Percentiles rank a stretch among this genome's conserved stretches.
Conservation (phyloP, 2,329 filamentous ascomycete species). For the Aplosporella prunicola region DNA sequence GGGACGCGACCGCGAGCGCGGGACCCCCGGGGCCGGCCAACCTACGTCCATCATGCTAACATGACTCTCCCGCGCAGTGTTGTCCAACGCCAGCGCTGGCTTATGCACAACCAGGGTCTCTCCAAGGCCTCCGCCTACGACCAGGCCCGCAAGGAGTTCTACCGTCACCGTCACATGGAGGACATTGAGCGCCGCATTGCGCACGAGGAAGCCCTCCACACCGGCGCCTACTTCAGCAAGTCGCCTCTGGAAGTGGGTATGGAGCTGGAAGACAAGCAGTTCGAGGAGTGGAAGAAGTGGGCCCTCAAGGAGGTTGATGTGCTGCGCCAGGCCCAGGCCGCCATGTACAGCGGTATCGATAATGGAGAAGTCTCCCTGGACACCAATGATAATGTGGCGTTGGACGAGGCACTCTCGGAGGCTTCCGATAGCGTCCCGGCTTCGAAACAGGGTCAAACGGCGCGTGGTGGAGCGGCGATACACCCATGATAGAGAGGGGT, state of each 20-base stretch:
- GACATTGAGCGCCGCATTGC: slow-evolving; percentile 77
- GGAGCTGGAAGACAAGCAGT: slow-evolving; percentile 69
- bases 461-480: slow-evolving; percentile 27
- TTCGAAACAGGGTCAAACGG: slow-evolving; percentile 25
- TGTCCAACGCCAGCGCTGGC: slow-evolving; percentile 80
- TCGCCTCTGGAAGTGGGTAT: slow-evolving; percentile 65
- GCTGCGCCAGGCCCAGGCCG: slow-evolving; percentile 38
- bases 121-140: slow-evolving; percentile 70
- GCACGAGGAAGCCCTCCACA: slow-evolving; percentile 74
- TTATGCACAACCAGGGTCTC: slow-evolving; percentile 52
- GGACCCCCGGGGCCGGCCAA: too few species aligned
- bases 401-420: slow-evolving; percentile 27
- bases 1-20: too few species aligned
- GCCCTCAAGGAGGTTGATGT: slow-evolving; percentile 47
- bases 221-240: slow-evolving; percentile 83
- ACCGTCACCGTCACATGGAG: slow-evolving; percentile 68
- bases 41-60: background rate
- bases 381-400: slow-evolving; percentile 15
- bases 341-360: slow-evolving; percentile 31
- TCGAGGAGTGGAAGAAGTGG: slow-evolving; percentile 80
- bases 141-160: slow-evolving; percentile 79
- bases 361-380: slow-evolving; percentile 22
- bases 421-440: slow-evolving; percentile 22
- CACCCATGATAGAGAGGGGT: slow-evolving; percentile 21
- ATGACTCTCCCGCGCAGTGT: slow-evolving; percentile 55